Conservation (phyloP, 1,284 basidiomycete genomes). For the Cutaneotrichosporon sp. region DNA sequence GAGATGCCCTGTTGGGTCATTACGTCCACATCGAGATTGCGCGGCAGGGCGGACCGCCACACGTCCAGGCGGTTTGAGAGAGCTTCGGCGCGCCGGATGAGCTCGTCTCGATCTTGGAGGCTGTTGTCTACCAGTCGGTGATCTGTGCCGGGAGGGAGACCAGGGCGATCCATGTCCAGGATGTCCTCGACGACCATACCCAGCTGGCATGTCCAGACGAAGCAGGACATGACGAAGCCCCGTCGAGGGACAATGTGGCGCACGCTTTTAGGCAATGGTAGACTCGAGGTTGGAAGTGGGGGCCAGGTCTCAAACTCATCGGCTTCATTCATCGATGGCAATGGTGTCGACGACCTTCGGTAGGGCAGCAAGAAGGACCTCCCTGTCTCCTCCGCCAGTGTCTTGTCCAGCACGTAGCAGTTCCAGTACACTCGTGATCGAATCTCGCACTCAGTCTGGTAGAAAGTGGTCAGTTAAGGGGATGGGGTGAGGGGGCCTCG, state of each 20-base stretch:
- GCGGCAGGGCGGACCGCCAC: slow-evolving; percentile 29
- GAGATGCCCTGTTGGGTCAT: slow-evolving; percentile 14
- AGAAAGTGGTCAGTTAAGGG: neutral
- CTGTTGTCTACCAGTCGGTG: neutral
- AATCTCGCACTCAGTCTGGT: slow-evolving; percentile 38
- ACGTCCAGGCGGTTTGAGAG: slow-evolving; percentile 24
- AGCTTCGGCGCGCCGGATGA: slow-evolving; percentile 11
- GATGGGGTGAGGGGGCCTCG: no score
- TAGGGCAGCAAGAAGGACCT: slow-evolving; percentile 47
- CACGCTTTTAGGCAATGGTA: slow-evolving; percentile 20
- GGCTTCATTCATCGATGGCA: slow-evolving; percentile 45
- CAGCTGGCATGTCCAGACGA: slow-evolving; percentile 41
- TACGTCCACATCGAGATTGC: slow-evolving; percentile 23
- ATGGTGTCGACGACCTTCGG: slow-evolving; percentile 43
- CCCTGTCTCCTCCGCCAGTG: slow-evolving; percentile 49
- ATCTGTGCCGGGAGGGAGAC: slow-evolving; percentile 13
- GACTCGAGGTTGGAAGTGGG: slow-evolving; percentile 26
- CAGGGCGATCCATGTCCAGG: slow-evolving; percentile 33
- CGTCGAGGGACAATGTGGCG: slow-evolving; percentile 27
- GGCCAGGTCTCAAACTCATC: slow-evolving; percentile 50
- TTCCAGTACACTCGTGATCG: slow-evolving; percentile 49
- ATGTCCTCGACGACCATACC: slow-evolving; percentile 43
- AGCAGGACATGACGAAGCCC: slow-evolving; percentile 36
- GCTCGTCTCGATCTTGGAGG: neutral
- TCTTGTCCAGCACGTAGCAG: slow-evolving; percentile 50